Evolutionary conservation across 164 flowering plant species (phyloP), one percentile per base, ranked within the genome.

Genomic region (Buxus sempervirens): DNA sequence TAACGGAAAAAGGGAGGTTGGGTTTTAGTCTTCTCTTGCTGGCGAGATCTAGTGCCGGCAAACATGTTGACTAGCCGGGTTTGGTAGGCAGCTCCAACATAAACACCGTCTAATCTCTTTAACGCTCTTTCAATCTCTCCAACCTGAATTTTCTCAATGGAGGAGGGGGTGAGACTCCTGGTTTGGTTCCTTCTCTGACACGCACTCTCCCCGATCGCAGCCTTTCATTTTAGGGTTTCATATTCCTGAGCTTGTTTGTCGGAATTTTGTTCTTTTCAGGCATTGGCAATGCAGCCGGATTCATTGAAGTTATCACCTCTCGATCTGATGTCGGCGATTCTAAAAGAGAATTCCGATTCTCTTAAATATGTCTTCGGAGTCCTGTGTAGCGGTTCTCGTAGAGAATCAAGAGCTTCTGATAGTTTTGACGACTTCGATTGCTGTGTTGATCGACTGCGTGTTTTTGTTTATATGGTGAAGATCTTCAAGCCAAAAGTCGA

Each of bases 341-440:
- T 87, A 32, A 83, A 75, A 32, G 86, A 89, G 20, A 78, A 72
- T 12, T 63, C 76, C 58, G 89, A 83, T 70, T 77, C 81, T 13
- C n/a, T 69, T 88, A 25, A 75, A 79, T 36, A 65, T 67, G 13
- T 81, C 82, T 5, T 57, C 83, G 19, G 87, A 67, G 20, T 71
- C 78, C 26, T 75, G 74, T 8, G 78, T 70, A 36, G 65, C 84
- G 54, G 9, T 83, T 25, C n/a, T 87, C 25, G 21, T 82, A 1
- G 87, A 87, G 75, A 90, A 90, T 63, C 81, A 84, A 5, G 86
- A 89, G 76, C n/a, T 86, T 32, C 71, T 84, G 51, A 81, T 82
- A 89, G 57, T 89, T 15, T 48, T 91, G 19, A 81, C 95, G 22
- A 91, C 98, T 9, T 88, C 96, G 21, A 67, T 91, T 27, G 96